Percentiles rank a stretch among this genome's conserved stretches.
Conservation (phyloP, 441 rosid species). For the Bocquillonia castaneifolia region DNA sequence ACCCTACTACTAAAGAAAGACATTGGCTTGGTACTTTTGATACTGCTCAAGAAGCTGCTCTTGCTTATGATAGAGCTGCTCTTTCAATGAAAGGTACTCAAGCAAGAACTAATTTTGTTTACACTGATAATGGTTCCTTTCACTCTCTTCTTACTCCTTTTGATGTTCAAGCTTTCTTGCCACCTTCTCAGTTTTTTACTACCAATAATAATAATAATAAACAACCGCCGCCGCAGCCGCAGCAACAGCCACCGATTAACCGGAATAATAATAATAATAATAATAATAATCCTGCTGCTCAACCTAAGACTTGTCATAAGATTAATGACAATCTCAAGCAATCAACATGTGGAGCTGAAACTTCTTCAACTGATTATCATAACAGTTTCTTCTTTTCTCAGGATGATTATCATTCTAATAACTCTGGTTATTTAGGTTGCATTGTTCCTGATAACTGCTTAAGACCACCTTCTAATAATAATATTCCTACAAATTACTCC, state of each 20-base stretch:
- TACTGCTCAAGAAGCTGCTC: constrained; percentile 89
- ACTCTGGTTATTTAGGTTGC: constrained; percentile 86
- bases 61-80: constrained; percentile 88
- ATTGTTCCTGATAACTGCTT: constrained; percentile 87
- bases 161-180: constrained; percentile 41
- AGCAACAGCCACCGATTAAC: constrained; percentile 30
- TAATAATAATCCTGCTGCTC: no score
- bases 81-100: constrained; percentile 81
- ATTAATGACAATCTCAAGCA: constrained; percentile 18
- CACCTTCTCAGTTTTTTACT: constrained; percentile 41
- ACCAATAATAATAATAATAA: constrained; percentile 6
- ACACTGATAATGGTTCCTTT: constrained; percentile 43
- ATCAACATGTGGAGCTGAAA: constrained; percentile 27
- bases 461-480: constrained; percentile 50
- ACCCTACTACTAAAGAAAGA: constrained; percentile 90
- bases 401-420: constrained; percentile 35
- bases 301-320: constrained; percentile 20
- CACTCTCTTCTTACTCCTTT: constrained; percentile 42
- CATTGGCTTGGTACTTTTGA: constrained; percentile 93
- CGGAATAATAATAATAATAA: constrained; percentile 25
- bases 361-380: constrained; percentile 29
- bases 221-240: constrained; percentile 11
- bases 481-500: constrained; percentile 16
- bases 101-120: constrained; percentile 73
- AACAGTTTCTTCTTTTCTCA: constrained; percentile 43